Evolutionary conservation across 1,284 basidiomycete genomes (phyloP), one percentile per base, ranked within the genome.

Genomic region (Gastroboletus turbinatus): DNA sequence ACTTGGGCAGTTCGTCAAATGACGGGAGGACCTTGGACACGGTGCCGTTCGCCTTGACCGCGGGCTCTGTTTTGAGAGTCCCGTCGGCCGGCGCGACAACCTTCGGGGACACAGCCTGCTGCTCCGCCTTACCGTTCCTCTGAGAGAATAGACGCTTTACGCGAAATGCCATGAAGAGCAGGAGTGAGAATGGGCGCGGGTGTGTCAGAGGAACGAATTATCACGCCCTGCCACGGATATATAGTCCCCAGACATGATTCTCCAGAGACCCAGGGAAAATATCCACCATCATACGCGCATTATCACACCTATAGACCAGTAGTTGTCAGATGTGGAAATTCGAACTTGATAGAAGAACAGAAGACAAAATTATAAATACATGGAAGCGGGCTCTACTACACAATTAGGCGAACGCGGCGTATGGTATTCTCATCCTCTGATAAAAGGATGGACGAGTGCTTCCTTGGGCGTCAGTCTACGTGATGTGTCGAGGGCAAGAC

Each of bases 391-490:
- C 30, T 56, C 58, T 63, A 68, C 56, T 49, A 51, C 48, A 61
- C 42, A 54, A 61, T 57, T 63, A 58, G 36, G 43, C 23, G 49
- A 56, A 57, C 43, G 56, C 9, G 33, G 38, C 5, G 40, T 57
- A 57, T 50, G 57, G 50, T 60, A 66, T 58, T 54, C 57, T 68
- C 67, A 87, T 53, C 88, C 88, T 56, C 89, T 76, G 57, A 96
- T 85, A 75, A 97, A 98, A 0, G 92, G 85, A 73, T 98, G 96
- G 10, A 81, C 73, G 46, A 98, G 78, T 13, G 94, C 95, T 67
- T 98, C 95, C 63, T 90, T 85, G 0, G 94, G 93, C 16, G 85
- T 90, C 53, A 98, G 86, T 60, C 96, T 78, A 67, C 92, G 86
- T 38, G 85, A 80, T 1, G 96, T 92, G 72, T 99, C 97, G n/a